phyloP scores from a whole-genome alignment of 257 asterid genomes.

The Gentiana macrophylla region DNA sequence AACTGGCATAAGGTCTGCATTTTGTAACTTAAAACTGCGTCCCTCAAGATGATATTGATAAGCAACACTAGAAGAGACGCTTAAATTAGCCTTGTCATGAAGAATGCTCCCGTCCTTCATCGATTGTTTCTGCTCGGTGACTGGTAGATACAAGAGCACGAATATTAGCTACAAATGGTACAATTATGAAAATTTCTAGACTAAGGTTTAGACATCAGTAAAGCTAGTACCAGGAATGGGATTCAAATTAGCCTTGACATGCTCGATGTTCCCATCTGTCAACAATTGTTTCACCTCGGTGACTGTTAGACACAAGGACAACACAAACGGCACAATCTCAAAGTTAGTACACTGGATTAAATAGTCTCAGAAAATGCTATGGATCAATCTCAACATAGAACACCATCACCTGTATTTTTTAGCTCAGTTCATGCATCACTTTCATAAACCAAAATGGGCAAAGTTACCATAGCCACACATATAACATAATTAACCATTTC shows the following conservation, averaged over 20 bases:
- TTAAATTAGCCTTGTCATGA: constrained; percentile 31
- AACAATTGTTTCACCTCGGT: too few relatives aligned
- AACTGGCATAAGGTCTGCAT: constrained; percentile 45
- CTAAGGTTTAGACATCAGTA: not conserved
- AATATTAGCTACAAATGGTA: constrained; percentile 1
- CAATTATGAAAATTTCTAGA: not conserved
- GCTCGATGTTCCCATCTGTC: too few relatives aligned
- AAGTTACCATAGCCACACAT: too few relatives aligned
- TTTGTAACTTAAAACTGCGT: constrained; percentile 55
- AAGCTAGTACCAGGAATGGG: not conserved
- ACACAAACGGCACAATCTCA: too few relatives aligned
- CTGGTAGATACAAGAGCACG: constrained; percentile 25
- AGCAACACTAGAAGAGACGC: constrained; percentile 41
- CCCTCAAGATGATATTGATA: constrained; percentile 35
- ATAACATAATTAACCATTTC: not conserved
- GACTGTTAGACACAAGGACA: too few relatives aligned
- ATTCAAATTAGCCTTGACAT: too few relatives aligned
- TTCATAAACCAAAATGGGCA: not conserved
- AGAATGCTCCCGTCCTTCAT: constrained; percentile 32
- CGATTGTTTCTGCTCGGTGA: constrained; percentile 59
- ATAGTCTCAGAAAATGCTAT: too few relatives aligned
- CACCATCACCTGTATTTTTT: not conserved
- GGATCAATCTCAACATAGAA: too few relatives aligned
- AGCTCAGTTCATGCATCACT: not conserved
- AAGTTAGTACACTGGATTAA: too few relatives aligned